Evolutionary conservation across 345 rosid genomes (phyloP).

Genomic region (Gossypium stocksii): DNA sequence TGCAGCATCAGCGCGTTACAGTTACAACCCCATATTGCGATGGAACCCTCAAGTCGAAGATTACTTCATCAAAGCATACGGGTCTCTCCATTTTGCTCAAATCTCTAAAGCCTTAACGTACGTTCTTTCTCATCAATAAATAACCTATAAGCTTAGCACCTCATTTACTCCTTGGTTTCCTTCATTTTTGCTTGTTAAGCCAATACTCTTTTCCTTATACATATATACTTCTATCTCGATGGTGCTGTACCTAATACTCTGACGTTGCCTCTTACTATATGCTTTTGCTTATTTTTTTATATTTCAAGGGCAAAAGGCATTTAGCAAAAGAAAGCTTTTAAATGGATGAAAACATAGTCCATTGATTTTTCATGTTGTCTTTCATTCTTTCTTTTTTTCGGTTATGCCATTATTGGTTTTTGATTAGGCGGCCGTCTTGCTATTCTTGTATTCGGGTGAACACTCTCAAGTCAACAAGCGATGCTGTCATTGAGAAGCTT

Average conservation of each 20-base stretch:
- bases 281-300: background rate
- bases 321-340: background rate
- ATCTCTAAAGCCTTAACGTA: slow-evolving; percentile 83
- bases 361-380: background rate
- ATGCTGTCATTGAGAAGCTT: slow-evolving; percentile 68
- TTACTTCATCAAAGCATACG: slow-evolving; percentile 79
- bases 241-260: background rate
- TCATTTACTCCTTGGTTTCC: background rate
- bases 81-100: slow-evolving; percentile 61
- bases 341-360: background rate
- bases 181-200: background rate
- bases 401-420: background rate
- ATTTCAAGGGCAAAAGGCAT: background rate
- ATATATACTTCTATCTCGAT: background rate
- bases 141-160: too few relatives aligned
- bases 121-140: background rate
- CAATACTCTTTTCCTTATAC: background rate
- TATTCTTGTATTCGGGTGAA: slow-evolving; percentile 91
- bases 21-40: slow-evolving; percentile 59
- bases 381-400: background rate
- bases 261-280: background rate
- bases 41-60: slow-evolving; percentile 87
- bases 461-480: slow-evolving; percentile 59
- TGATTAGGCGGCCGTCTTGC: slow-evolving; percentile 67
- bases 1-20: slow-evolving; percentile 56